These are phyloP conservation scores for Blastomyces parvus DNA, from an alignment of 2,329 filamentous ascomycete genomes.

Conservation along the genomic window DNA sequence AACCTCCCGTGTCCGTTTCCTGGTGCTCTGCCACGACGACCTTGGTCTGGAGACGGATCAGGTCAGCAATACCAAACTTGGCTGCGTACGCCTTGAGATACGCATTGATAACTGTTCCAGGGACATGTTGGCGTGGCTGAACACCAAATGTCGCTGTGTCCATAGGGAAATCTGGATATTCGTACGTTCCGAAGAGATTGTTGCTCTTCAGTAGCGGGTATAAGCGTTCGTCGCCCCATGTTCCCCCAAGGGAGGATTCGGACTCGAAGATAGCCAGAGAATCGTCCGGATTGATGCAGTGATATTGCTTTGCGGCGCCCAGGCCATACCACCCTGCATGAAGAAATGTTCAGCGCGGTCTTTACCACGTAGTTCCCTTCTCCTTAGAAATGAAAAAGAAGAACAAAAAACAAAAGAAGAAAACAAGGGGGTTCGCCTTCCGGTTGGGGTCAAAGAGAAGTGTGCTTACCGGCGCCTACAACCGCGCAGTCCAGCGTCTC, in stretches of 20 bases:
- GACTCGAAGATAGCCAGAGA: constrained; percentile 51
- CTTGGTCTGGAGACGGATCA: constrained; percentile 41
- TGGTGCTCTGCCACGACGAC: constrained; percentile 40
- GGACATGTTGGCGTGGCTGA: constrained; percentile 48
- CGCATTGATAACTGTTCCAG: constrained; percentile 45
- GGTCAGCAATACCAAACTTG: constrained; percentile 42
- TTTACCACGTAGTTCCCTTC: not conserved
- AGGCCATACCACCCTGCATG: constrained; percentile 47
- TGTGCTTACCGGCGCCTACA: constrained; percentile 10
- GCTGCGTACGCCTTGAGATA: constrained; percentile 51
- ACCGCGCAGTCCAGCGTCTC: constrained; percentile 10
- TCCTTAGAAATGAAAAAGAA: not conserved
- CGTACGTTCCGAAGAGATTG: constrained; percentile 62
- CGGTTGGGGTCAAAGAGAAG: not conserved
- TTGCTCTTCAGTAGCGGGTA: constrained; percentile 63
- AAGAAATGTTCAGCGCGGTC: not conserved
- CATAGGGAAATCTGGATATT: constrained; percentile 68
- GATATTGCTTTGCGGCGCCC: constrained; percentile 52
- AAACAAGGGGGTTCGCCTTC: not conserved
- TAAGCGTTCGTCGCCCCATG: constrained; percentile 58
- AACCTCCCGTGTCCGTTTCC: constrained; percentile 22
- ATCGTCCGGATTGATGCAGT: constrained; percentile 48
- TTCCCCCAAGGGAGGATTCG: constrained; percentile 52
- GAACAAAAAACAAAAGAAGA: not conserved
- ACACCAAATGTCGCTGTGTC: constrained; percentile 43